Evolutionary conservation across 208 protist species (phyloP).

Genomic region (Acanthamoeba healyi): DNA sequence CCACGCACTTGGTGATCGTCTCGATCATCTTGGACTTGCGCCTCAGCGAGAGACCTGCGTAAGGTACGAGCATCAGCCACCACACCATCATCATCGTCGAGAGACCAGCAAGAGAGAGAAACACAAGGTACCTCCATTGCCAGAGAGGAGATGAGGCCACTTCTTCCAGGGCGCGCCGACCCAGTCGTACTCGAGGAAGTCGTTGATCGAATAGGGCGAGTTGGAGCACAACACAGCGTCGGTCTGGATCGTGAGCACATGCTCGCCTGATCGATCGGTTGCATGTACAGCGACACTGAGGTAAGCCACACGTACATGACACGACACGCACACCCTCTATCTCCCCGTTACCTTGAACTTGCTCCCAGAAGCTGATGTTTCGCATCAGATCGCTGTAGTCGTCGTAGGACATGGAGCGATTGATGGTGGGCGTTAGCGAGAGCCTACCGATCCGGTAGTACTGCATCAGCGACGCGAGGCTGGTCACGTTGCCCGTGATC

Average conservation of each 20-base stretch:
- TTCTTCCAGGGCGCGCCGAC: slow-evolving; percentile 21
- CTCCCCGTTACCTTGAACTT: slow-evolving; percentile 58
- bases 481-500: background rate
- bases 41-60: background rate
- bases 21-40: slow-evolving; percentile 22
- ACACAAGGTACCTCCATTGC: slow-evolving; percentile 14
- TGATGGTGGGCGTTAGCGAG: slow-evolving; percentile 29
- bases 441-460: background rate
- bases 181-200: slow-evolving; percentile 53
- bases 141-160: slow-evolving; percentile 23
- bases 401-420: slow-evolving; percentile 16
- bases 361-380: background rate
- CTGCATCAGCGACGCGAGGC: background rate
- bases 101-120: too few species aligned
- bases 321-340: background rate
- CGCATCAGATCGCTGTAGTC: slow-evolving; percentile 26
- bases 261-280: background rate
- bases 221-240: background rate
- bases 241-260: slow-evolving; percentile 24
- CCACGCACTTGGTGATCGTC: background rate
- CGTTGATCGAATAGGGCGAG: slow-evolving; percentile 37
- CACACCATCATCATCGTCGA: too few species aligned
- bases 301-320: background rate
- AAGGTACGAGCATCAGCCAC: background rate
- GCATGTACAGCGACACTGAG: background rate